phyloP scores from a whole-genome alignment of 169 alveolate genomes.

The Cyclospora cayetanensis region DNA sequence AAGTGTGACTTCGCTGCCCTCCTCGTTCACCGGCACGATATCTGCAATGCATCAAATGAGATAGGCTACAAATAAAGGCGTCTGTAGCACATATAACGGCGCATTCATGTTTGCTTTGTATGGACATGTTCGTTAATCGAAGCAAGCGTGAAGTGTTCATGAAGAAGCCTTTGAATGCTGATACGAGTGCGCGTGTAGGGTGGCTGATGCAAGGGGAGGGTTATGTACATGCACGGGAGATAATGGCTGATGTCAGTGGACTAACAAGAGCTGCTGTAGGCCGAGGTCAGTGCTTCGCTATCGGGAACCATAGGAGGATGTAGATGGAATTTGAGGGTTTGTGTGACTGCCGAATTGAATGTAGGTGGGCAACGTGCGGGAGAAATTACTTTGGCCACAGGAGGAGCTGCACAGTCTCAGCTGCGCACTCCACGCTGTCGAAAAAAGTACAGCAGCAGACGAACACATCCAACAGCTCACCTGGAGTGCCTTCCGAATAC shows the following conservation, averaged over 20 bases:
- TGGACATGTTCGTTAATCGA: not conserved
- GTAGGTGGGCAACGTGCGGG: not conserved
- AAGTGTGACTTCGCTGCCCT: not conserved
- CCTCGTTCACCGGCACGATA: slow-evolving; percentile 10
- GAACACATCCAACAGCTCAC: not conserved
- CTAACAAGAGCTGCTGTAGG: no score
- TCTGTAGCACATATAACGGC: not conserved
- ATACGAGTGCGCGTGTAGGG: not conserved
- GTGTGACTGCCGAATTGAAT: not conserved
- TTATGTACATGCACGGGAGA: no score
- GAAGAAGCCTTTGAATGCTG: not conserved
- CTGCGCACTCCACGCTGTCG: not conserved
- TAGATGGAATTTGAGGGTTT: not conserved
- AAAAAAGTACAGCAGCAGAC: not conserved
- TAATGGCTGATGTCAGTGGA: no score
- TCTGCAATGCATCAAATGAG: not conserved
- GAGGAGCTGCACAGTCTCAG: not conserved
- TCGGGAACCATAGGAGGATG: no score
- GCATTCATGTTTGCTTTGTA: not conserved
- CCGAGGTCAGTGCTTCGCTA: no score
- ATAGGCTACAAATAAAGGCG: not conserved
- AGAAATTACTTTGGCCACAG: not conserved
- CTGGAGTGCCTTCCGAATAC: slow-evolving; percentile 69
- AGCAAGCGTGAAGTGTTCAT: not conserved
- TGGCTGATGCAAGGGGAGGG: not conserved